Percentiles rank a stretch among this genome's conserved stretches.
These are phyloP conservation scores for Brasilioporus rufonigricans DNA, from an alignment of 768 basidiomycete genomes.

Conservation along the genomic window DNA sequence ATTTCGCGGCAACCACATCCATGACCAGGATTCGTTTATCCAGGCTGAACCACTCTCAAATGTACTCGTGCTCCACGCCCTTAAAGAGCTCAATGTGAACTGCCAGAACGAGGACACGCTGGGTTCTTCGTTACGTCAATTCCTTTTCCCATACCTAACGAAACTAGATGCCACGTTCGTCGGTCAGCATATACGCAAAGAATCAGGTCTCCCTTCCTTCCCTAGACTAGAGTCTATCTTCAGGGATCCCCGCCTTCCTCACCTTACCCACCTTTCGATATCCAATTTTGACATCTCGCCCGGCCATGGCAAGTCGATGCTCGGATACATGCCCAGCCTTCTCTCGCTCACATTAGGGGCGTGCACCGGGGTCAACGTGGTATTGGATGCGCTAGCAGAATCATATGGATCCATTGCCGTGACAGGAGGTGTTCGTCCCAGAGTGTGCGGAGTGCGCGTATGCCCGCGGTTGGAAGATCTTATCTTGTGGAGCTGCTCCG, in stretches of 20 bases:
- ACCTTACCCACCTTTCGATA: slow-evolving; percentile 50
- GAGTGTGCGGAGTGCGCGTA: slow-evolving; percentile 40
- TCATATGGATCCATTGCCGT: slow-evolving; percentile 27
- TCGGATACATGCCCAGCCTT: slow-evolving; percentile 53
- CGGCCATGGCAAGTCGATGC: slow-evolving; percentile 40
- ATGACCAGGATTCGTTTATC: slow-evolving; percentile 30
- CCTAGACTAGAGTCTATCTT: slow-evolving; percentile 53
- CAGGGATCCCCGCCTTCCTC: slow-evolving; percentile 52
- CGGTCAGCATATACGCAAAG: slow-evolving; percentile 27
- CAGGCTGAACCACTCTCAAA: slow-evolving; percentile 28
- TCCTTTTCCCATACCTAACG: slow-evolving; percentile 44
- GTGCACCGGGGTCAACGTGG: slow-evolving; percentile 40
- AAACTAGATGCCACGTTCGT: slow-evolving; percentile 44
- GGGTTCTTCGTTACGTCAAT: slow-evolving; percentile 39
- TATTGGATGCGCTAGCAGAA: slow-evolving; percentile 43
- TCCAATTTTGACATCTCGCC: slow-evolving; percentile 43
- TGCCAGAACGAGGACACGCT: slow-evolving; percentile 40
- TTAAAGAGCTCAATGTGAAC: slow-evolving; percentile 45
- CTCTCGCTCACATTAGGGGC: slow-evolving; percentile 45
- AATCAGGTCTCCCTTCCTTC: slow-evolving; percentile 31
- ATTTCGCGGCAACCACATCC: slow-evolving; percentile 31
- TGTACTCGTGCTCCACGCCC: slow-evolving; percentile 24
- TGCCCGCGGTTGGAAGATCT: slow-evolving; percentile 53
- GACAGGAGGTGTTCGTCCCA: slow-evolving; percentile 11
- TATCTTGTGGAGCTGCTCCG: slow-evolving; percentile 49